These are phyloP conservation scores for Macrolepiota dolichaula DNA, from an alignment of 768 basidiomycete genomes.

Conservation along the genomic window DNA sequence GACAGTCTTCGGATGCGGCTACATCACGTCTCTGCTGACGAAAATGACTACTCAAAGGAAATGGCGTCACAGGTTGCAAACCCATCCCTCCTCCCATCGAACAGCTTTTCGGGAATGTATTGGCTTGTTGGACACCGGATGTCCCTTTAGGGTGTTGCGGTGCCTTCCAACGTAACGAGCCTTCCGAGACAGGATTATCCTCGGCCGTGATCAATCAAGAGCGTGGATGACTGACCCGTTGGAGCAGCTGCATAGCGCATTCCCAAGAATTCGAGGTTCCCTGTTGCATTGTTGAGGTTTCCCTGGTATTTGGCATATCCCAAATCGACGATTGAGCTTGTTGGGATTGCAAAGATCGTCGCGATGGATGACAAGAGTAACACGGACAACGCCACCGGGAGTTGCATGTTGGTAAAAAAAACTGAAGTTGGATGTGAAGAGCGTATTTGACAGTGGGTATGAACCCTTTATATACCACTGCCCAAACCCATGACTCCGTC, in stretches of 20 bases:
- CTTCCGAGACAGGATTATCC: too few relatives aligned
- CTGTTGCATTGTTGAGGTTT: conserved; percentile 27
- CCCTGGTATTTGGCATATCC: conserved; percentile 46
- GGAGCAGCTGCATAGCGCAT: conserved; percentile 51
- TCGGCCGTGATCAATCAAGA: too few relatives aligned
- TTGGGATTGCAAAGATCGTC: background rate
- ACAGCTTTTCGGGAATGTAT: conserved; percentile 3
- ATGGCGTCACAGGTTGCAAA: conserved; percentile 10
- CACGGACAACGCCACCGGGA: background rate
- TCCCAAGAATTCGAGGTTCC: conserved; percentile 35
- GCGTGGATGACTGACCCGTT: conserved; percentile 26
- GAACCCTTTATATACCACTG: too few relatives aligned
- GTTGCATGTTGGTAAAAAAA: background rate
- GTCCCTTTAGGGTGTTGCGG: background rate
- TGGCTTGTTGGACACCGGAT: conserved; percentile 1
- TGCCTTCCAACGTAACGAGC: conserved; percentile 25
- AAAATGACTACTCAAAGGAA: conserved; percentile 13
- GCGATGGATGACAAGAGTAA: background rate
- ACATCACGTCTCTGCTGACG: conserved; percentile 1
- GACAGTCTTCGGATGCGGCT: conserved; percentile 33
- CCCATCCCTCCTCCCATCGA: conserved; percentile 7
- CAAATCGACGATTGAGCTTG: conserved; percentile 28
- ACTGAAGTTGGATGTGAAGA: too few relatives aligned
- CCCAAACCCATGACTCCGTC: too few relatives aligned
- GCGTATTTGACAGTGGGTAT: too few relatives aligned